Conservation (phyloP, 768 basidiomycete species). For the Boletus pseudopeckii region DNA sequence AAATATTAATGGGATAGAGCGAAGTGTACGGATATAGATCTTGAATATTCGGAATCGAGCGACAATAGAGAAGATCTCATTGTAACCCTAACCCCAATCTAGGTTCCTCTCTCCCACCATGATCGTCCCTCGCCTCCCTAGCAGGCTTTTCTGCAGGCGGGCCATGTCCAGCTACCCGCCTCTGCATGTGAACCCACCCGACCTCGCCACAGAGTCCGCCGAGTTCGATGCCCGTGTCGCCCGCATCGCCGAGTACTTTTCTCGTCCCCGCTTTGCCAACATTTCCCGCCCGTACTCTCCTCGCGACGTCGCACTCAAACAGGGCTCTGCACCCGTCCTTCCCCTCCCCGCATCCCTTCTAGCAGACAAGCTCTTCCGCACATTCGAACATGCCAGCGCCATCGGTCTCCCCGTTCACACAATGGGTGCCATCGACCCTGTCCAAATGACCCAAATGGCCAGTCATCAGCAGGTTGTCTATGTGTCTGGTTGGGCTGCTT, state of each 20-base stretch:
- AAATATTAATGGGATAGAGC: constrained; percentile 13
- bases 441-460: constrained; percentile 96
- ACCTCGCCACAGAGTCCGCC: constrained; percentile 52
- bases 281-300: constrained; percentile 81
- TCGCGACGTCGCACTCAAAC: constrained; percentile 79
- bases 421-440: constrained; percentile 90
- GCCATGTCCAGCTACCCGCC: constrained; percentile 35
- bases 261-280: constrained; percentile 64
- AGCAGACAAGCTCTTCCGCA: constrained; percentile 78
- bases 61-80: constrained; percentile 18
- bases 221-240: constrained; percentile 60
- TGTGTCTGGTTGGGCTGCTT: constrained; percentile 90
- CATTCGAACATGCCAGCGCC: constrained; percentile 60
- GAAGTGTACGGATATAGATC: constrained; percentile 22
- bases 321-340: constrained; percentile 78
- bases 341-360: constrained; percentile 75
- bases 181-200: constrained; percentile 57
- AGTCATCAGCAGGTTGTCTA: constrained; percentile 82
- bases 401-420: constrained; percentile 77
- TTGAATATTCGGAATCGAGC: background rate
- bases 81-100: constrained; percentile 34
- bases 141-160: constrained; percentile 11
- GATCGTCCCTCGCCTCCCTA: constrained; percentile 9
- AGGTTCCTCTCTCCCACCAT: constrained; percentile 36
- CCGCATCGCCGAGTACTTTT: constrained; percentile 70